Evolutionary conservation across 2,329 filamentous ascomycete genomes (phyloP), one percentile per base, ranked within the genome.

Genomic region (Mariannaea sp.): DNA sequence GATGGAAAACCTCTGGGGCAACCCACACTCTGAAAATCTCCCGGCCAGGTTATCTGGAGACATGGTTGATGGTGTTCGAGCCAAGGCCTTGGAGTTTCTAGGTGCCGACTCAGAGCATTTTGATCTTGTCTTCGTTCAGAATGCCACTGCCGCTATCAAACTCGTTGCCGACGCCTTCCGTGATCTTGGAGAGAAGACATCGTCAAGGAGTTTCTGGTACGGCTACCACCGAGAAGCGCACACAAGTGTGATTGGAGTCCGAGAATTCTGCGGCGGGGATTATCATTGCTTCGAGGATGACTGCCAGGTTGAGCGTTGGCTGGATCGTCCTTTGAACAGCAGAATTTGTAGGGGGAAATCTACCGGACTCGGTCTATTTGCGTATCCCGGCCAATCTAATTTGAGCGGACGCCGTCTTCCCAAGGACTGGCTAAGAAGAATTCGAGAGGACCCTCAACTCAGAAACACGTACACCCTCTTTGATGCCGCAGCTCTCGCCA

Each of bases 331-430:
- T 19, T 39, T 24, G 53, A 66, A 38, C 58, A 59, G 47, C 60
- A 65, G 46, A 17, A 16, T 52, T 19, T 46, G 50, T 36, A 55
- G 38, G 22, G 44, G 49, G 13, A 62, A 61, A 27, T 50, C 53
- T 35, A 65, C 50, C 29, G 63, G 47, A 39, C 55, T 61, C 8
- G 74, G 75, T 1, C 65, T 82, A 3, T 85, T 89, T 58, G 84
- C 84, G 16, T 89, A 85, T 65, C 85, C 86, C 3, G 86, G 82
- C 0, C 86, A 89, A 66, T 88, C 85, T 22, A 89, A 89, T 65
- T 84, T 89, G 77, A 86, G 83, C 36, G 86, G 86, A 7, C 76
- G 82, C 16, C 77, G 85, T 53, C 71, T 88, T 35, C 84, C 86
- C 4, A 69, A 83, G 22, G 68, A 72, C 1, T 89, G 86, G 86